Conservation (phyloP, 306 rosid genomes). For the Senna tora region DNA sequence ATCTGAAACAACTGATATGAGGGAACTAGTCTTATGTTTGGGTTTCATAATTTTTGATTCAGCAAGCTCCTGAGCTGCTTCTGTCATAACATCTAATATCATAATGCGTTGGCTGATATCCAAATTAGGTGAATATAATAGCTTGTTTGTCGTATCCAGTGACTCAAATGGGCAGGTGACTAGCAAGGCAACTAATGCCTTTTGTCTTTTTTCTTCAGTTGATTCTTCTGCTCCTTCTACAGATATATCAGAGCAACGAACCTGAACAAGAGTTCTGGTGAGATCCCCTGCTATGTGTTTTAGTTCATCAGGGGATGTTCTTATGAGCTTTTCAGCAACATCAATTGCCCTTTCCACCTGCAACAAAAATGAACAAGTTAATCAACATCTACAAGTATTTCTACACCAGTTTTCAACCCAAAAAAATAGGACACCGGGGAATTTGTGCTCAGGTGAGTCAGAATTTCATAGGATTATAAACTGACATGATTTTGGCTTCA, state of each 20-base stretch:
- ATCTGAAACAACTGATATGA: conserved; percentile 75
- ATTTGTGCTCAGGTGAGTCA: conserved; percentile 13
- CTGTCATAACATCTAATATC: conserved; percentile 93
- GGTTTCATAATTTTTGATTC: conserved; percentile 59
- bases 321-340: conserved; percentile 80
- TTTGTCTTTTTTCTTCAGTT: conserved; percentile 85
- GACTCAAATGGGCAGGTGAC: conserved; percentile 79
- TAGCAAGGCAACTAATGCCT: conserved; percentile 75
- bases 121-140: conserved; percentile 84
- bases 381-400: conserved; percentile 21
- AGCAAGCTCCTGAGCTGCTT: conserved; percentile 92
- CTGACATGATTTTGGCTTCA: not conserved
- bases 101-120: conserved; percentile 91
- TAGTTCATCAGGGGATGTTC: conserved; percentile 95
- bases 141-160: conserved; percentile 68
- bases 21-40: conserved; percentile 59
- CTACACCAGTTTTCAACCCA: not conserved
- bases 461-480: conserved; percentile 26
- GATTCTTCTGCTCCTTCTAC: conserved; percentile 93
- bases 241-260: conserved; percentile 90
- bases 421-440: conserved; percentile 29
- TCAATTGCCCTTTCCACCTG: conserved; percentile 93
- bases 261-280: conserved; percentile 78
- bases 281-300: conserved; percentile 78
- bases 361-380: conserved; percentile 30